Percentiles rank a stretch among this genome's conserved stretches.
phyloP scores from a whole-genome alignment of 2,329 filamentous ascomycete species.

The Ambrosiella beaveri region DNA sequence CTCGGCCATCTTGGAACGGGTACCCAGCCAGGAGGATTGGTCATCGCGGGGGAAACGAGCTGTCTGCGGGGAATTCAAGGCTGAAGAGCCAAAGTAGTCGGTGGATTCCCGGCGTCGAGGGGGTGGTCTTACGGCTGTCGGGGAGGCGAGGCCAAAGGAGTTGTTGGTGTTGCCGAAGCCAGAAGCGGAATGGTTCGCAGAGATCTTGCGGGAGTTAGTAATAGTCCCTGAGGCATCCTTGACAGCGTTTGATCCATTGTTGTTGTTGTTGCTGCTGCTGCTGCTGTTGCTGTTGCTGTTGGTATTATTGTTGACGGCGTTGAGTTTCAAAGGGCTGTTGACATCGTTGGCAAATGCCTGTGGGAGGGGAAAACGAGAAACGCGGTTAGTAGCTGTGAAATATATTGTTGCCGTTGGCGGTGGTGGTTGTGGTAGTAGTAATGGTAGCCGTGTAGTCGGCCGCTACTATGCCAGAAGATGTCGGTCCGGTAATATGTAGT shows the following conservation, averaged over 20 bases:
- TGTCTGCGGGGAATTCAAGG: slow-evolving; percentile 41
- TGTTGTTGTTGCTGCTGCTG: slow-evolving; percentile 19
- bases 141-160: slow-evolving; percentile 53
- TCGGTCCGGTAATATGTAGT: not conserved
- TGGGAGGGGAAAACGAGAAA: not conserved
- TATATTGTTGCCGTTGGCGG: no score
- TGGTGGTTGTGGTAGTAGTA: no score
- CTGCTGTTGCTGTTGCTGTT: slow-evolving; percentile 32
- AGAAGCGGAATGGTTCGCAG: slow-evolving; percentile 53
- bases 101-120: slow-evolving; percentile 68
- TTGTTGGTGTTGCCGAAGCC: slow-evolving; percentile 20
- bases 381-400: no score
- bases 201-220: slow-evolving; percentile 59
- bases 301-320: slow-evolving; percentile 31
- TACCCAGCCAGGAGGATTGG: slow-evolving; percentile 36
- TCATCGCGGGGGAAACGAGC: slow-evolving; percentile 48
- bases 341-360: slow-evolving; percentile 73
- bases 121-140: slow-evolving; percentile 49
- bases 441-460: not conserved
- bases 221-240: slow-evolving; percentile 28
- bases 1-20: slow-evolving; percentile 25
- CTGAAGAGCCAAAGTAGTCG: slow-evolving; percentile 37
- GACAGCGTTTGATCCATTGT: not conserved
- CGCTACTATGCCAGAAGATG: not conserved
- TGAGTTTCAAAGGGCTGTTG: slow-evolving; percentile 74